A percentile compares a stretch with the other conserved stretches of the same genome.
These are phyloP conservation scores for Backusella tuberculispora DNA, from an alignment of 192 early-diverging fungal species.

Conservation along the genomic window DNA sequence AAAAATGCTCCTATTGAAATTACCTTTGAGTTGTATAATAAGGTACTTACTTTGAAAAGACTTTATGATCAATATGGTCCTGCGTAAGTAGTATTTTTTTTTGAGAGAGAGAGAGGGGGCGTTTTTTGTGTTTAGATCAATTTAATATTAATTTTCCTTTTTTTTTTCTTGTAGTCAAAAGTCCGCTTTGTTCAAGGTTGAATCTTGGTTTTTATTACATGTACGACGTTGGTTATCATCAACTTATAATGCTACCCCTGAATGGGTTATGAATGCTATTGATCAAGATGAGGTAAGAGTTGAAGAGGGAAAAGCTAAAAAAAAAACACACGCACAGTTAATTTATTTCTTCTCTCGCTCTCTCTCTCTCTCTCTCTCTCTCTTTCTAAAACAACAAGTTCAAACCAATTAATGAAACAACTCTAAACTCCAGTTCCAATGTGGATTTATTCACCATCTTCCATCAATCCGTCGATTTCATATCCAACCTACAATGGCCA, in stretches of 20 bases:
- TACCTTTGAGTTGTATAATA: slow-evolving; percentile 61
- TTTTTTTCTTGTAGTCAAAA: slow-evolving; percentile 34
- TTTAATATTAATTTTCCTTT: not conserved
- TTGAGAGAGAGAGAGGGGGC: not conserved
- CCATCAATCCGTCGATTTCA: slow-evolving; percentile 70
- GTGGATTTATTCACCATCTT: slow-evolving; percentile 83
- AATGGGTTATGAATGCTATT: slow-evolving; percentile 73
- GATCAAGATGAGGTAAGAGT: slow-evolving; percentile 63
- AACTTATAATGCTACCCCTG: slow-evolving; percentile 64
- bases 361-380: not conserved
- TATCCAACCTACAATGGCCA: slow-evolving; percentile 69
- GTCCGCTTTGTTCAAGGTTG: slow-evolving; percentile 63
- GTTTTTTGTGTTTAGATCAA: no score
- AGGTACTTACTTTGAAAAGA: slow-evolving; percentile 48
- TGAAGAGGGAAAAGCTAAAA: not conserved
- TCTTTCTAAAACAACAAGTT: slow-evolving; percentile 43
- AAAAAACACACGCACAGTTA: not conserved
- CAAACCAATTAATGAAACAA: slow-evolving; percentile 51
- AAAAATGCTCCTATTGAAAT: slow-evolving; percentile 48
- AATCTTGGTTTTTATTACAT: slow-evolving; percentile 70
- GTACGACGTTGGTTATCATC: slow-evolving; percentile 68
- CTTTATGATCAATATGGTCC: slow-evolving; percentile 53
- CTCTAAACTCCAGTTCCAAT: slow-evolving; percentile 74
- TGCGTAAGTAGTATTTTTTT: slow-evolving; percentile 34
- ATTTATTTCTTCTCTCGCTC: not conserved